A percentile compares a stretch with the other conserved stretches of the same genome.
phyloP scores from a whole-genome alignment of 257 asterid species.

The Solanum commersonii region DNA sequence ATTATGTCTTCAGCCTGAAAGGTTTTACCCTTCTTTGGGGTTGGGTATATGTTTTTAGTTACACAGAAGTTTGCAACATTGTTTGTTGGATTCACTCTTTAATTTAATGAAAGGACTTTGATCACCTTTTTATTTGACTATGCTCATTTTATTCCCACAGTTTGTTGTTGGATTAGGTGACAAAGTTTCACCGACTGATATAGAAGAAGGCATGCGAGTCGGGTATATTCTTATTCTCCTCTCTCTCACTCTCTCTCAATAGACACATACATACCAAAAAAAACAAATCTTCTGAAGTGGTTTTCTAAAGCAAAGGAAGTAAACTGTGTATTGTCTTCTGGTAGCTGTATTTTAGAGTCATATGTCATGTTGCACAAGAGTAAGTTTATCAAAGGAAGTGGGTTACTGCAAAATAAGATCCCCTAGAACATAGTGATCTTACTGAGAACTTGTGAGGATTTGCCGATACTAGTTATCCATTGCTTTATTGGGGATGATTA shows the following conservation, averaged over 20 bases:
- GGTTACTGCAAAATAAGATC: not conserved
- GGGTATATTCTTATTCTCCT: conserved; percentile 41
- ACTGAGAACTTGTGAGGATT: not conserved
- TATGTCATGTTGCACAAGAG: not conserved
- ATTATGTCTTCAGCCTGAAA: not conserved
- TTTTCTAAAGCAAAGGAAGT: not conserved
- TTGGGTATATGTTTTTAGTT: not conserved
- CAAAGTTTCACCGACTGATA: conserved; percentile 95
- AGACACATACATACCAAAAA: not conserved
- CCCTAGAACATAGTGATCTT: not conserved
- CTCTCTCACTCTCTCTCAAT: no score
- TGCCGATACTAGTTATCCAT: not conserved
- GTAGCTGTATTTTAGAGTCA: not conserved
- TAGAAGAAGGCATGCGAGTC: conserved; percentile 98
- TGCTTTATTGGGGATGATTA: not conserved
- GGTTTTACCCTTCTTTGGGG: not conserved
- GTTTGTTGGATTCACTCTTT: not conserved
- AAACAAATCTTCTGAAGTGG: not conserved
- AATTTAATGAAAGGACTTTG: conserved; percentile 17
- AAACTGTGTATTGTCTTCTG: not conserved
- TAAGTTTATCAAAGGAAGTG: not conserved
- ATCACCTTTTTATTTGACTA: conserved; percentile 10
- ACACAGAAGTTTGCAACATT: not conserved
- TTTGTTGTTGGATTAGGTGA: conserved; percentile 96
- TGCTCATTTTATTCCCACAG: conserved; percentile 29